phyloP scores from a whole-genome alignment of 1,139 yeast genomes.

The Candida sanyaensis region DNA sequence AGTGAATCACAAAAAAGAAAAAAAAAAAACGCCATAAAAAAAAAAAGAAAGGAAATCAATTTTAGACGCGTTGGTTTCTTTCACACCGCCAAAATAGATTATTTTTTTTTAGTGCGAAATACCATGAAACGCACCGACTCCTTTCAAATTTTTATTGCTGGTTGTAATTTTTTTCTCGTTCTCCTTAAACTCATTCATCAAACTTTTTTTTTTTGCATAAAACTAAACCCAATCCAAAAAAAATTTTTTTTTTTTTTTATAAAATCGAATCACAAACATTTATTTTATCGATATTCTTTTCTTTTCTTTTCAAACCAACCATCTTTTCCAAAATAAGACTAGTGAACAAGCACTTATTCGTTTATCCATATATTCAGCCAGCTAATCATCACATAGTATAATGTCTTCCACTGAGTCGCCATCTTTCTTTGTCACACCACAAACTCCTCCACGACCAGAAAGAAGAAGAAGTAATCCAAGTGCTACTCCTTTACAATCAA shows the following conservation, averaged over 20 bases:
- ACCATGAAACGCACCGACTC: too few relatives aligned
- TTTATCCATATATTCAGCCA: background rate
- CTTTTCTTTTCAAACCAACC: background rate
- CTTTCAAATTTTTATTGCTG: too few relatives aligned
- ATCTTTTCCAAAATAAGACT: background rate
- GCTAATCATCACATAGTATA: background rate
- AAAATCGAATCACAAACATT: background rate
- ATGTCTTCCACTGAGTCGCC: conserved; percentile 5
- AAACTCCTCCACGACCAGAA: conserved; percentile 10
- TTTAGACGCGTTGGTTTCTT: too few relatives aligned
- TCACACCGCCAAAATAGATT: too few relatives aligned
- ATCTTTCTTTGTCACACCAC: conserved; percentile 8
- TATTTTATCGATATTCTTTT: background rate
- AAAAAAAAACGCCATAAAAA: too few relatives aligned
- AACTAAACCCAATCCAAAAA: background rate
- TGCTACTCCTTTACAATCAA: conserved; percentile 5
- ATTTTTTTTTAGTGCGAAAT: too few relatives aligned
- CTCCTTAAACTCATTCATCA: background rate
- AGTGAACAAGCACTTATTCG: background rate
- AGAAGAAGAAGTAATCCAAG: conserved; percentile 1
- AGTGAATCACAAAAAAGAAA: too few relatives aligned
- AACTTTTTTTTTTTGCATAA: too few relatives aligned
- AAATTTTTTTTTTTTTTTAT: background rate
- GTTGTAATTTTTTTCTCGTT: background rate
- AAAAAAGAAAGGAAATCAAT: too few relatives aligned